Evolutionary conservation across 2,329 filamentous ascomycete genomes (phyloP).

Genomic region (Aspergillus sergii): DNA sequence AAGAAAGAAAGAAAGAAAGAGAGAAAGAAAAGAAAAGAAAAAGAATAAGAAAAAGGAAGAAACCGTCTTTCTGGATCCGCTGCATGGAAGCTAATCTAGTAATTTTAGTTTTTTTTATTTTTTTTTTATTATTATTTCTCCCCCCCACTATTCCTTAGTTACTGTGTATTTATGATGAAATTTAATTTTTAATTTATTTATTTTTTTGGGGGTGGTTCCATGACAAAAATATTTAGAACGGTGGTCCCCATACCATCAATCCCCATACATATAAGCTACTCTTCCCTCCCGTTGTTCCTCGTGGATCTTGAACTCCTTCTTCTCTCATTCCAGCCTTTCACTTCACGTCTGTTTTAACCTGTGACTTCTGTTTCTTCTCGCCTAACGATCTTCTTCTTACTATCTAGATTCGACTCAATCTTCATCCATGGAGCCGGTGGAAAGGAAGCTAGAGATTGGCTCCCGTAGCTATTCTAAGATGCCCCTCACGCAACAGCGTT

Average conservation of each 20-base stretch:
- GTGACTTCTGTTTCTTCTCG: neutral
- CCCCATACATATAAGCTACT: constrained; percentile 18
- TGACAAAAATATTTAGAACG: constrained; percentile 6
- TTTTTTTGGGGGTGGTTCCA: neutral
- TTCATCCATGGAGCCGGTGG: constrained; percentile 23
- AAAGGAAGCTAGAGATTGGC: constrained; percentile 29
- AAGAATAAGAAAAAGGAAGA: neutral
- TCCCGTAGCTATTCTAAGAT: constrained; percentile 28
- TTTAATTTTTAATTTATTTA: neutral
- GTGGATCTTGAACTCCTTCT: constrained; percentile 10
- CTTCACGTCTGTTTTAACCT: neutral
- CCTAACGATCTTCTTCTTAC: neutral
- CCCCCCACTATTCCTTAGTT: neutral
- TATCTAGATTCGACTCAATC: neutral
- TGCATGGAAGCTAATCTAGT: constrained; percentile 7
- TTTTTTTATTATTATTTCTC: neutral
- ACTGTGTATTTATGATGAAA: neutral
- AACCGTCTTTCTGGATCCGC: constrained; percentile 16
- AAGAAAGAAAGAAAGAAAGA: neutral
- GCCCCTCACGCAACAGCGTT: constrained; percentile 26
- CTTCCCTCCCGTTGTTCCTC: constrained; percentile 13
- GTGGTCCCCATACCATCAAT: constrained; percentile 14
- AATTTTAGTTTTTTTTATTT: neutral
- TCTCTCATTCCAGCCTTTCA: constrained; percentile 1
- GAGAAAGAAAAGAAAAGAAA: neutral